Evolutionary conservation across 345 rosid genomes (phyloP), one percentile per base, ranked within the genome.

Genomic region (Punica granatum): DNA sequence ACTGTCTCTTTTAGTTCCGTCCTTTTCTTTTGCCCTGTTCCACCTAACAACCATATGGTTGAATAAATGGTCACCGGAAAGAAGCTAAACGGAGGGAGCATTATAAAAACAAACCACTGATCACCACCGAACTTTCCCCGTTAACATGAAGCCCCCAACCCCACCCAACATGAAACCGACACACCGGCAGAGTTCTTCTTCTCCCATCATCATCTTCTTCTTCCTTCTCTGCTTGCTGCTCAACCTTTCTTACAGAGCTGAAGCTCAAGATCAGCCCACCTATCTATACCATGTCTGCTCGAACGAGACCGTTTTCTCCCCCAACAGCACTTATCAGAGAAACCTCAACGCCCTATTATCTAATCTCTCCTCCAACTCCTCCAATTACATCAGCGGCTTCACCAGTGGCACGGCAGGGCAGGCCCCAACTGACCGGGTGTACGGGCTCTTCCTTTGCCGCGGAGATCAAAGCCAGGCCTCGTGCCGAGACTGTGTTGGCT

Each of bases 391-490:
- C 13, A 12, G 6, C 16, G 80, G 74, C 0, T 73, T 69, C 18
- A 4, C 70, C 66, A 66, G 44, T 7, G 10, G 30, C 53, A 51
- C 62, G 0, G n/a, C 37, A 2, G 74, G 77, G 32, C 69, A 31
- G n/a, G 58, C 23, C 31, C 69, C 54, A 3, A 13, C 44, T 13
- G 44, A 41, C 44, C 10, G 44, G 44, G 44, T 42, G 32, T 58
- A 71, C 3, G 67, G 72, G n/a, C 72, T 68, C 64, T 71, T 56
- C 59, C 79, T 76, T 43, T 72, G 61, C 56, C 65, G 72, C 3
- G 75, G 79, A 0, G 70, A 71, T n/a, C 6, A 46, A 10, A n/a
- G 26, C 46, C 3, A 25, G 3, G 49, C 34, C 3, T 18, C 7
- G 0, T 75, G 74, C 60, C 56, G 39, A 21, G 14, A 11, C 0